Evolutionary conservation across 208 protist species (phyloP).

Genomic region (Kentomonas sorsogonicus): DNA sequence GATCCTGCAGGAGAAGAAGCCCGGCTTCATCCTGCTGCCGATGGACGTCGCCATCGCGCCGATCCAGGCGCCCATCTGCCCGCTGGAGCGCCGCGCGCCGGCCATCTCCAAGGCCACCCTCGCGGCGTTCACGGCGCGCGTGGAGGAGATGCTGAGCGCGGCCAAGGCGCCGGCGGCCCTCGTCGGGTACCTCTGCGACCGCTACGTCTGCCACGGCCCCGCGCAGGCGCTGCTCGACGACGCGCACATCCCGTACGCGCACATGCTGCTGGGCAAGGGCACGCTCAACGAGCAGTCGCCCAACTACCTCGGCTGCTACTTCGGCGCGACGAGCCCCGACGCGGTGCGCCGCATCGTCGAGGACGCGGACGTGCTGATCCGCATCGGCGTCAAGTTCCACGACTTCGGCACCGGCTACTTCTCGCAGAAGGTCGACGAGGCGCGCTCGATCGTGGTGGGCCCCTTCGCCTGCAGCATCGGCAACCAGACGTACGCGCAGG

Average conservation of each 20-base stretch:
- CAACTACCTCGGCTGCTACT: constrained; percentile 33
- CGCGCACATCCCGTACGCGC: constrained; percentile 24
- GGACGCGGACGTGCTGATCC: constrained; percentile 20
- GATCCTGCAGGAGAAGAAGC: constrained; percentile 20
- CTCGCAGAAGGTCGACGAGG: constrained; percentile 22
- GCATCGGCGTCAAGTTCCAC: constrained; percentile 44
- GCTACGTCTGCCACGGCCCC: constrained; percentile 22
- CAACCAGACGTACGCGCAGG: constrained; percentile 4
- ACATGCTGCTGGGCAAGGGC: constrained; percentile 40
- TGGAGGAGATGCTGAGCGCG: constrained; percentile 22
- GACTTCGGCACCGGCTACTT: constrained; percentile 46
- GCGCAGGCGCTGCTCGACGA: constrained; percentile 31
- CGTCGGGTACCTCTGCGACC: constrained; percentile 36
- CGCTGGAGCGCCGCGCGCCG: constrained; percentile 6
- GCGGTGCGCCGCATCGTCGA: constrained; percentile 16
- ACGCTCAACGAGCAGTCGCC: constrained; percentile 39
- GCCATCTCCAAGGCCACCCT: constrained; percentile 8
- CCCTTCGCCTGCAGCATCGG: constrained; percentile 18
- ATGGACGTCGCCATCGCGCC: constrained; percentile 18
- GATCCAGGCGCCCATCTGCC: constrained; percentile 8
- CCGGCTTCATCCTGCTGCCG: constrained; percentile 30
- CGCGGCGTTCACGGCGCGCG: constrained; percentile 17
- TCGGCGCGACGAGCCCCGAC: constrained; percentile 9
- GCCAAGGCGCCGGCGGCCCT: constrained; percentile 15
- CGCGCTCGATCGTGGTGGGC: constrained; percentile 22